Evolutionary conservation across 1,284 basidiomycete species (phyloP), one percentile per base, ranked within the genome.

Genomic region (Porodaedalea pini): DNA sequence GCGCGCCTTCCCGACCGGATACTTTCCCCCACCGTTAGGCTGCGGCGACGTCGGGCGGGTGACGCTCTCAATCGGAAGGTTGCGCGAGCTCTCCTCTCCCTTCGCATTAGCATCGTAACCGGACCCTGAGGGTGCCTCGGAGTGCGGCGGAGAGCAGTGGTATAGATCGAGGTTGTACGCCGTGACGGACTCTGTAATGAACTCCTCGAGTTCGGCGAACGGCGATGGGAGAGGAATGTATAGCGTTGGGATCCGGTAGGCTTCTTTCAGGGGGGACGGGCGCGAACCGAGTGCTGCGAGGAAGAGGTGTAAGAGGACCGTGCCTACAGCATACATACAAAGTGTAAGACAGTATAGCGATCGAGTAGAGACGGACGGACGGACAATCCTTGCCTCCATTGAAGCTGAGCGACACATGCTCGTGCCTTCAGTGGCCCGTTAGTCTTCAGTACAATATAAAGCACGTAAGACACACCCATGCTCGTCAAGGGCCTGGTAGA

Each of bases 341-440:
- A 27, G 25, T 25, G 27, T 23, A 44, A 19, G 53, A 19, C 43
- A 17, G 21, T 15, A 50, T 29, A 58, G n/a, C 21, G n/a, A 19
- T 1, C n/a, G n/a, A n/a, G 15, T 2, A 8, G 25, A 40, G 37
- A 43, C 19, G 41, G 7, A 5, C 19, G n/a, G 0, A 77, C 90
- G 66, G 65, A 94, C 94, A 98, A 69, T 99, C 96, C 71, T 99
- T 99, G 44, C 96, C 96, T 11, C 96, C 96, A 65, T 99, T 99
- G 76, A 98, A 99, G 70, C 93, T 97, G 53, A 99, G 78, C 4
- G 90, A 88, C 13, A 93, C 73, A 53, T 78, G 77, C 40, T 86
- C 79, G 67, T 81, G 78, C 36, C 91, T 85, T 62, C 51, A 51
- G 23, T 44, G 51, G 17, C 49, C 27, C 17, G 45, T 61, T 32